Evolutionary conservation across 176 grass and related monocot genomes (phyloP), one percentile per base, ranked within the genome.

Genomic region (Aegilops bicornis): DNA sequence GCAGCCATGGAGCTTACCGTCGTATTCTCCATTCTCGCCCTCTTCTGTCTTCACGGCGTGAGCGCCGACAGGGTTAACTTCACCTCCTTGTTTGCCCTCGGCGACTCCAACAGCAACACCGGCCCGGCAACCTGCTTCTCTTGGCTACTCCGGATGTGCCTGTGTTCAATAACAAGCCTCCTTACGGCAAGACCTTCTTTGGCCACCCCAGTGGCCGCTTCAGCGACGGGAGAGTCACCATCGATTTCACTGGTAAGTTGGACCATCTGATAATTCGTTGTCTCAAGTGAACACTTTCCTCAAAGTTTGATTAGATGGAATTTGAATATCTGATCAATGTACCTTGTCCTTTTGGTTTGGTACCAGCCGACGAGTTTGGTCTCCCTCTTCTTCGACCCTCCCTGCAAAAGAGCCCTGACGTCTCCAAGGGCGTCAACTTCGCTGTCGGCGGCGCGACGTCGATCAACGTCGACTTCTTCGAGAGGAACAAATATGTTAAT

Each of bases 151-250:
- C 40, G 0, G 61, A 33, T 0, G 24, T 67, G 10, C 85, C 76
- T 1, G 60, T 85, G 15, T 64, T 22, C 29, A 24, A 76, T 19
- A 42, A 71, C 27, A 85, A 91, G 16, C 82, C 60, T 10, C 92
- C 92, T 13, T 91, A 87, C 48, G 89, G 89, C 68, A 31, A 16
- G 16, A 91, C 89, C 64, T 94, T 91, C 80, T 94, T 94, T 32
- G 70, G 48, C 31, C 75, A n/a, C n/a, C 86, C 86, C 13, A 71
- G 84, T 0, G 92, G 92, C 0, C 89, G 92, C 43, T 1, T 7
- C 77, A 82, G 74, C 68, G 68, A 94, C 4, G 92, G 89, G 0
- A 85, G 89, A 16, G 6, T 43, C 35, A 77, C 87, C 69, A 15
- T 89, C 20, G 89, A 94, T 72, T 94, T 91, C 75, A 48, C 89